Percentiles rank a stretch among this genome's conserved stretches.
phyloP scores from a whole-genome alignment of 1,284 basidiomycete genomes.

The Apiotrichum veenhuisii region DNA sequence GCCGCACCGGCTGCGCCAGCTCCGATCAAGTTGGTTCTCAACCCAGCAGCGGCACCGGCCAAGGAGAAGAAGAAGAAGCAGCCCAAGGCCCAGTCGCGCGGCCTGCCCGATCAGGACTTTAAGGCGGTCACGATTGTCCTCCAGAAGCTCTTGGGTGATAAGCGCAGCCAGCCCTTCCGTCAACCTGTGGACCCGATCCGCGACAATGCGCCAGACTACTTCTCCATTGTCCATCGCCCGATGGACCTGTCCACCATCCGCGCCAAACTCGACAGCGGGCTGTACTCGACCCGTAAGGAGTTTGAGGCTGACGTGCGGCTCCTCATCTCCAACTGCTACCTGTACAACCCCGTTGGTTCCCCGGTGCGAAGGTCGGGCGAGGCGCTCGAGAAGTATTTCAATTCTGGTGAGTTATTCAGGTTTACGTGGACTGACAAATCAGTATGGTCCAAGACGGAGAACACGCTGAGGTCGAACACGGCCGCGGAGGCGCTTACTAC shows the following conservation, averaged over 20 bases:
- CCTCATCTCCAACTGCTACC: slow-evolving; percentile 82
- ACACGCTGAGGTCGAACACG: slow-evolving; percentile 30
- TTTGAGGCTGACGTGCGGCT: slow-evolving; percentile 85
- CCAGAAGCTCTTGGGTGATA: slow-evolving; percentile 63
- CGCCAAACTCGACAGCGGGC: slow-evolving; percentile 78
- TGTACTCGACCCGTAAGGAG: slow-evolving; percentile 74
- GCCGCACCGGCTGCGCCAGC: slow-evolving; percentile 34
- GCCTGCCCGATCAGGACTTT: slow-evolving; percentile 76
- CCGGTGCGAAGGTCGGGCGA: slow-evolving; percentile 74
- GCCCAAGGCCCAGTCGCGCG: slow-evolving; percentile 70
- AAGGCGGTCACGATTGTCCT: slow-evolving; percentile 74
- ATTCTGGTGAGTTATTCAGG: slow-evolving; percentile 62
- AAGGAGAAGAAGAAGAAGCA: slow-evolving; percentile 53
- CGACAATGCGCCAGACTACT: slow-evolving; percentile 82
- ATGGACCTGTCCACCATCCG: slow-evolving; percentile 92
- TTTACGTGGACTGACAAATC: slow-evolving; percentile 4
- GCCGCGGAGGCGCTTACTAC: neutral
- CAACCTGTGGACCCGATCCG: slow-evolving; percentile 87
- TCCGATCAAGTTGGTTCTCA: slow-evolving; percentile 45
- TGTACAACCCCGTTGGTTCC: slow-evolving; percentile 73
- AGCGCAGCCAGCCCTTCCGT: slow-evolving; percentile 56
- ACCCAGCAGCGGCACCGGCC: slow-evolving; percentile 20
- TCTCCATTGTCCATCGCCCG: slow-evolving; percentile 81
- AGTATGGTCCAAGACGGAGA: slow-evolving; percentile 42
- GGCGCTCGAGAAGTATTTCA: slow-evolving; percentile 74